phyloP scores from a whole-genome alignment of 345 rosid species.

The Lepidium didymum region DNA sequence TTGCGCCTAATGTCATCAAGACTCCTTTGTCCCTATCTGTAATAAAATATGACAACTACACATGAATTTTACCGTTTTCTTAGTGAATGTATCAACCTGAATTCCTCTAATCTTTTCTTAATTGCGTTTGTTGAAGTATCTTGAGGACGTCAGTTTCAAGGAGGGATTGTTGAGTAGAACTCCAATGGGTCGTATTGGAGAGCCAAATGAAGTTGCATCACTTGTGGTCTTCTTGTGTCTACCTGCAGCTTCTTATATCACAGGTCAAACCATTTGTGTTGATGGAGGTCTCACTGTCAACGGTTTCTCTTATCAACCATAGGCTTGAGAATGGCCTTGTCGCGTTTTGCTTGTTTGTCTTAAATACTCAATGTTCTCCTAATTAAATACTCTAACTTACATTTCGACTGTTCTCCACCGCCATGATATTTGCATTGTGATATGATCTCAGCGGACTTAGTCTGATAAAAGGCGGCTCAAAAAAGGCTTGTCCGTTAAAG shows the following conservation, averaged over 20 bases:
- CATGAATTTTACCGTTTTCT: neutral
- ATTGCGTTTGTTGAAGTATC: neutral
- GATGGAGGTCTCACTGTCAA: constrained; percentile 65
- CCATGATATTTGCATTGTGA: too few relatives aligned
- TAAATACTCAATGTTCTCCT: neutral
- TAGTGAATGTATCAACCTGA: neutral
- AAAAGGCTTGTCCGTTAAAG: too few relatives aligned
- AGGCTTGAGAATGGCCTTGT: too few relatives aligned
- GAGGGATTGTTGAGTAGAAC: neutral
- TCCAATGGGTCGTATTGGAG: neutral
- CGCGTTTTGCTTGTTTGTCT: neutral
- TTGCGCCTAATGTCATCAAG: constrained; percentile 36
- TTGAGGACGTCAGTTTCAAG: neutral
- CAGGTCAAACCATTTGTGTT: constrained; percentile 56
- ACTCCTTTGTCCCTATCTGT: constrained; percentile 34
- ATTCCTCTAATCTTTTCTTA: neutral
- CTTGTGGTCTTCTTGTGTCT: neutral
- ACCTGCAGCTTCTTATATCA: constrained; percentile 13
- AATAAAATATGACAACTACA: neutral
- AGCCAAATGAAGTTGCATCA: neutral
- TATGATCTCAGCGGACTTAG: too few relatives aligned
- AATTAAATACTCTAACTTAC: too few relatives aligned
- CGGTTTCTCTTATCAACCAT: constrained; percentile 21
- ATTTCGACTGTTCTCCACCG: too few relatives aligned
- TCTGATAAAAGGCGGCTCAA: too few relatives aligned